Percentiles rank a stretch among this genome's conserved stretches.
Conservation (phyloP, 2,329 filamentous ascomycete species). For the Penicillium palitans region DNA sequence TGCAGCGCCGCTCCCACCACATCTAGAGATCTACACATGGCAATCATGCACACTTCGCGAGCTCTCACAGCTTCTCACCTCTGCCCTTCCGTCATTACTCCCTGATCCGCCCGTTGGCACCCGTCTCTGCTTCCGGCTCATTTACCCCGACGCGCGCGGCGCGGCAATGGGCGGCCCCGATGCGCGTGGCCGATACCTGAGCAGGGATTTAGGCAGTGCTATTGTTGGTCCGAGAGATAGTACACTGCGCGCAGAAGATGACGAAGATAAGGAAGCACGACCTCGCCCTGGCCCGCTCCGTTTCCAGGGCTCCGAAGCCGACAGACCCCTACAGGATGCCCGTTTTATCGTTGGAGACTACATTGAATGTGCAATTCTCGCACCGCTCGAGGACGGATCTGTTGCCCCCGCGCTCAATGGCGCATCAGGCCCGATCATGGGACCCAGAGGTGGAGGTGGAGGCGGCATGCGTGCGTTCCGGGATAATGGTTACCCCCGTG, state of each 20-base stretch:
- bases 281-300: constrained; percentile 37
- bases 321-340: constrained; percentile 73
- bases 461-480: constrained; percentile 45
- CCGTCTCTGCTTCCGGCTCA: constrained; percentile 80
- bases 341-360: constrained; percentile 89
- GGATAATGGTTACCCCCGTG: constrained; percentile 49
- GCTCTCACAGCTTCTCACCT: constrained; percentile 73
- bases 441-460: constrained; percentile 27
- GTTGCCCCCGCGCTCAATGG: constrained; percentile 57
- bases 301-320: constrained; percentile 59
- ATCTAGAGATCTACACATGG: constrained; percentile 85
- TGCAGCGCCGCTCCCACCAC: constrained; percentile 58
- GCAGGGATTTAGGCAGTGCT: constrained; percentile 79
- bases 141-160: constrained; percentile 71
- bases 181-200: constrained; percentile 64
- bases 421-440: constrained; percentile 34
- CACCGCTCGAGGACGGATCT: constrained; percentile 71
- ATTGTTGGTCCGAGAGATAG: constrained; percentile 60
- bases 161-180: constrained; percentile 40
- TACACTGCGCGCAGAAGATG: constrained; percentile 29
- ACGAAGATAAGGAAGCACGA: constrained; percentile 41
- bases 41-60: constrained; percentile 76
- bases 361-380: constrained; percentile 76
- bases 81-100: constrained; percentile 66
- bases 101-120: constrained; percentile 76